phyloP scores from a whole-genome alignment of 495 filamentous ascomycete genomes.

The Lophiotrema nucula region DNA sequence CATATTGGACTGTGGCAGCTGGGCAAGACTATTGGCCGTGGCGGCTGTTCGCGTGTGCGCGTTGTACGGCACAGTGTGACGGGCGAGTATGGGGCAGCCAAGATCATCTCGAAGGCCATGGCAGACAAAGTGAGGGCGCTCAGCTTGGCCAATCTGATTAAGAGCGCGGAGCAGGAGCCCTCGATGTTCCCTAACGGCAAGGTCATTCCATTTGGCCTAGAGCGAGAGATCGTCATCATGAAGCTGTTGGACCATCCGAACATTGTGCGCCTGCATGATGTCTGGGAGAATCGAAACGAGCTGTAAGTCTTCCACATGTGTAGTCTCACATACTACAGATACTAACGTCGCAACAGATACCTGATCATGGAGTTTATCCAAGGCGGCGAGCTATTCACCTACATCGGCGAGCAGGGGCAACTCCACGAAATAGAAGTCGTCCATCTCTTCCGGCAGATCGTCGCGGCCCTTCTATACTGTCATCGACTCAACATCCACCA shows the following conservation, averaged over 20 bases:
- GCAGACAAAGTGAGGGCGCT: constrained; percentile 69
- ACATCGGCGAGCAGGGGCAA: constrained; percentile 65
- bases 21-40: constrained; percentile 80
- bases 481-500: constrained; percentile 94
- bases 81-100: constrained; percentile 78
- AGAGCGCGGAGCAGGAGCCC: constrained; percentile 37
- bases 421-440: constrained; percentile 78
- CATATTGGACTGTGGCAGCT: constrained; percentile 88
- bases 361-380: constrained; percentile 95
- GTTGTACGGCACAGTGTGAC: constrained; percentile 73
- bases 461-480: constrained; percentile 86
- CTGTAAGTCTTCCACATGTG: constrained; percentile 63
- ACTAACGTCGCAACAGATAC: constrained; percentile 60
- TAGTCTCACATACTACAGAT: not conserved
- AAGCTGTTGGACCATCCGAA: constrained; percentile 92
- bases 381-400: constrained; percentile 84
- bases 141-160: constrained; percentile 67
- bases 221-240: constrained; percentile 92
- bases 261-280: constrained; percentile 86
- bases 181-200: constrained; percentile 40
- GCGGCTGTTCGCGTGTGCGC: constrained; percentile 80
- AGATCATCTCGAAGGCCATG: constrained; percentile 81
- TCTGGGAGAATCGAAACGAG: constrained; percentile 93
- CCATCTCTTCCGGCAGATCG: constrained; percentile 85
- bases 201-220: constrained; percentile 80